Conservation (phyloP, 108 stramenopile genomes). For the Hondaea fermentalgiana region DNA sequence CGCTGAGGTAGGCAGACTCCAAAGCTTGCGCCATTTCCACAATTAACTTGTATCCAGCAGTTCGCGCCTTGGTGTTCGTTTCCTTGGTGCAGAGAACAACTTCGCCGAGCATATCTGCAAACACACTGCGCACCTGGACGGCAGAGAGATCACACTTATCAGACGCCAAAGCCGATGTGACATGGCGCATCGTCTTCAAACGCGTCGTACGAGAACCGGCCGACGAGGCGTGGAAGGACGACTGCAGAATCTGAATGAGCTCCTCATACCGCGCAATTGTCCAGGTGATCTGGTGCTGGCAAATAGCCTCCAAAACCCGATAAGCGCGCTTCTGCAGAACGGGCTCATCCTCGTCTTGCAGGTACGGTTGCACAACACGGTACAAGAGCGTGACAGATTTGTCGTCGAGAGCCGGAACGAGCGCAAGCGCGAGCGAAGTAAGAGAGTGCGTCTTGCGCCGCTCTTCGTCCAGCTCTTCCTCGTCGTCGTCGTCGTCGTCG, state of each 20-base stretch:
- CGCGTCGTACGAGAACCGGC: background rate
- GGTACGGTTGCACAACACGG: background rate
- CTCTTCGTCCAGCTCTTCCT: background rate
- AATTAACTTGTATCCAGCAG: conserved; percentile 3
- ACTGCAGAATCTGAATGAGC: background rate
- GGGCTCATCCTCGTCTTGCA: background rate
- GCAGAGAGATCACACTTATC: background rate
- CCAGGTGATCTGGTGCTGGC: background rate
- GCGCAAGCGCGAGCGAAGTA: background rate
- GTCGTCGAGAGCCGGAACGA: background rate
- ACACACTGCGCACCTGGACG: background rate
- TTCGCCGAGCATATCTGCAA: background rate
- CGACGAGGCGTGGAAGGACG: background rate
- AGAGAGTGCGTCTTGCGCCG: background rate
- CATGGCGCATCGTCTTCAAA: background rate
- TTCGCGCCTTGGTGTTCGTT: background rate
- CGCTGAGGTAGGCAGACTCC: background rate
- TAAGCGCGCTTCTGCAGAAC: background rate
- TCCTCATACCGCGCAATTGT: background rate
- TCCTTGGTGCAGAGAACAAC: conserved; percentile 3
- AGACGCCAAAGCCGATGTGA: background rate
- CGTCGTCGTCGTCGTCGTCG: background rate
- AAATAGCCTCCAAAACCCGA: background rate
- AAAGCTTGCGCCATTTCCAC: background rate
- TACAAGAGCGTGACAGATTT: background rate